Evolutionary conservation across 169 alveolate species (phyloP).

Genomic region (Perkinsus chesapeaki): DNA sequence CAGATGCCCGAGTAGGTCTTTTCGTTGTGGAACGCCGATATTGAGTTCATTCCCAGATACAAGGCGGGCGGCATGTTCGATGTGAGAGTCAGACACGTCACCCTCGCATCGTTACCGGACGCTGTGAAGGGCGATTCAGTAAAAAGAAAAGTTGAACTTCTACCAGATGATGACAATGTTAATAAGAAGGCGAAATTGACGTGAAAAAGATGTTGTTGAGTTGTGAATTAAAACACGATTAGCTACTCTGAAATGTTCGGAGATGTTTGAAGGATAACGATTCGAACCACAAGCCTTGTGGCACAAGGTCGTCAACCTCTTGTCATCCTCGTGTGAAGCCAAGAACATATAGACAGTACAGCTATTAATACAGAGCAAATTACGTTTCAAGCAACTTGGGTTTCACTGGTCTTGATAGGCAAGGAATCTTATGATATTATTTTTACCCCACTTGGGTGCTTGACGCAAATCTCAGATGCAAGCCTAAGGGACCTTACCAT

Average conservation of each 20-base stretch:
- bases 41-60: not conserved
- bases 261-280: not conserved
- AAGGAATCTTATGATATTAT: too few relatives aligned
- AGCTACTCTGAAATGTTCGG: not conserved
- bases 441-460: too few relatives aligned
- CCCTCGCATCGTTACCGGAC: not conserved
- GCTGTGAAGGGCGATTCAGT: not conserved
- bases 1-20: not conserved
- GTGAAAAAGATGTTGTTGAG: not conserved
- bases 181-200: not conserved
- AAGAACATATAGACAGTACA: too few relatives aligned
- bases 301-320: too few relatives aligned
- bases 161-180: not conserved
- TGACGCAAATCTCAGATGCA: too few relatives aligned
- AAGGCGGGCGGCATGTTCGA: not conserved
- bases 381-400: too few relatives aligned
- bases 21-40: not conserved
- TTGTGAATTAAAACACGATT: not conserved
- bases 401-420: too few relatives aligned
- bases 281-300: too few relatives aligned
- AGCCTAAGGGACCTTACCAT: too few relatives aligned
- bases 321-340: too few relatives aligned
- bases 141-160: not conserved
- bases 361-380: too few relatives aligned
- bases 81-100: not conserved